Evolutionary conservation across 2,329 filamentous ascomycete genomes (phyloP), one percentile per base, ranked within the genome.

Genomic region (Fusarium continuum): DNA sequence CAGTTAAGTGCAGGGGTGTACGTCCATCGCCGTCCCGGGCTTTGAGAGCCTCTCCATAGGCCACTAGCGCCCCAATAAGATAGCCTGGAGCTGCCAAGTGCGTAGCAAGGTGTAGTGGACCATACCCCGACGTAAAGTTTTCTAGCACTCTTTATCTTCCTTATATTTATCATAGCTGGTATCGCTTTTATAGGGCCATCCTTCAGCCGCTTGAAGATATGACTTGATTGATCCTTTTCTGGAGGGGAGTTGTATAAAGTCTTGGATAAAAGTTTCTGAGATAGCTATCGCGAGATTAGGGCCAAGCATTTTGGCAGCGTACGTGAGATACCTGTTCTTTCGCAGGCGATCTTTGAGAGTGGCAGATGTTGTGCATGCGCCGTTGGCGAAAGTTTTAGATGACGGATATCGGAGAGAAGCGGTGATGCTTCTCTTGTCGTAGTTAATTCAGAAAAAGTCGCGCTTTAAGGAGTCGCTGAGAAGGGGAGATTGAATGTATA

Each of bases 1-100:
- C 58, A 4, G 59, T 45, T 1, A 63, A 16, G 6, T 63, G 52
- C 0, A 63, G 28, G 0, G 59, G 9, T 5, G 59, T 62, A 8
- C 47, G 40, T 0, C 20, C 45, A 9, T 47, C 25, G 0, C 1
- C 16, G 7, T 23, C 31, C 2, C 11, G 8, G 14, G n/a, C 41
- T 3, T 54, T 52, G 2, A 59, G 20, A 0, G 40, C 11, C 0
- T 34, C 36, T 0, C 36, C 52, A 2, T 9, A 7, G 1, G 34
- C 32, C 6, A 40, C 8, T 20, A 63, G 13, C 0, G 4, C 7
- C 2, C 39, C 16, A 1, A 63, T 25, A 2, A 53, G 5, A 0
- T 2, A 4, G 1, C 25, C 52, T 8, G 38, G 16, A 1, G 19
- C 38, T 3, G 19, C 59, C 2, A 59, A 13, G 8, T 35, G 43